Percentiles rank a stretch among this genome's conserved stretches.
These are phyloP conservation scores for Lepidium aucheri DNA, from an alignment of 345 rosid genomes.

Conservation along the genomic window DNA sequence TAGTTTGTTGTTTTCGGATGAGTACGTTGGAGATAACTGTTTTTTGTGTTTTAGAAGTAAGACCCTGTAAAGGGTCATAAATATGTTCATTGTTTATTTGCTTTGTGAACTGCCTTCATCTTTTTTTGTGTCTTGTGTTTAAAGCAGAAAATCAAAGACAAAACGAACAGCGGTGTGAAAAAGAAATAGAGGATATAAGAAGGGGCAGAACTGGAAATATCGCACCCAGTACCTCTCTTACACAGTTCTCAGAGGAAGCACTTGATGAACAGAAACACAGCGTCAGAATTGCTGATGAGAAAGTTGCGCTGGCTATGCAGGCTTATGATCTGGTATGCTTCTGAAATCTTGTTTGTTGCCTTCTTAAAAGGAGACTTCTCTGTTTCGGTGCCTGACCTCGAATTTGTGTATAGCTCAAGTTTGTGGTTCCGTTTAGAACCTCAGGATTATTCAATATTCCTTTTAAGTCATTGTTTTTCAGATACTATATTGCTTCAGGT, in stretches of 20 bases:
- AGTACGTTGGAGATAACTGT: background rate
- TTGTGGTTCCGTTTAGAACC: conserved; percentile 4
- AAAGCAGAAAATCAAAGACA: conserved; percentile 60
- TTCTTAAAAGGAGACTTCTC: background rate
- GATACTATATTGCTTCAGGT: conserved; percentile 53
- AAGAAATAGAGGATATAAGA: conserved; percentile 79
- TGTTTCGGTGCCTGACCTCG: background rate
- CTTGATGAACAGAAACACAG: conserved; percentile 95
- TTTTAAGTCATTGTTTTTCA: conserved; percentile 19
- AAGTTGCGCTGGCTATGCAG: conserved; percentile 80
- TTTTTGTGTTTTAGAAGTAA: background rate
- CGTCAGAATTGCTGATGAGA: conserved; percentile 91
- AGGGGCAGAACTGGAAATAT: conserved; percentile 52
- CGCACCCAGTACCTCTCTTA: conserved; percentile 40
- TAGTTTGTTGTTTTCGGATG: background rate
- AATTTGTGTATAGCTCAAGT: background rate
- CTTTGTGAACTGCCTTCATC: background rate
- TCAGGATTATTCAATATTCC: background rate
- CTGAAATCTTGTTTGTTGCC: background rate
- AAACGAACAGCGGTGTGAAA: conserved; percentile 81
- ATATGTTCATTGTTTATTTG: background rate
- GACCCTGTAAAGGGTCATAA: background rate
- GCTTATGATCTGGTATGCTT: conserved; percentile 80
- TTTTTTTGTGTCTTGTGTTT: background rate
- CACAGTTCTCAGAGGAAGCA: conserved; percentile 77